A percentile compares a stretch with the other conserved stretches of the same genome.
These are phyloP conservation scores for Aspergillus taichungensis DNA, from an alignment of 495 filamentous ascomycete species.

Conservation along the genomic window DNA sequence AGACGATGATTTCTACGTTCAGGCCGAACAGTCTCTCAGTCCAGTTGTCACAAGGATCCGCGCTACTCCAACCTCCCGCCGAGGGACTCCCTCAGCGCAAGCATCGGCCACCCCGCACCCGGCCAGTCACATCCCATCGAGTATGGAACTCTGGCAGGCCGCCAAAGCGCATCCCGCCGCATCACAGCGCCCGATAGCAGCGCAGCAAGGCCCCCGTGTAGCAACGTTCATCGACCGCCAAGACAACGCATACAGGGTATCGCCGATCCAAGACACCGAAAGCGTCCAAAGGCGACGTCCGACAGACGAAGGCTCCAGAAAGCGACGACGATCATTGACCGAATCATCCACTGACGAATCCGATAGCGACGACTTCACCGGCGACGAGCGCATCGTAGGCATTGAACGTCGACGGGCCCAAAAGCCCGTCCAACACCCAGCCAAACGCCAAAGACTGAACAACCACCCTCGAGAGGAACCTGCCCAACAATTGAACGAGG, in stretches of 20 bases:
- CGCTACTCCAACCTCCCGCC: neutral
- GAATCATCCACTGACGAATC: slow-evolving; percentile 1
- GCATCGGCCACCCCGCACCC: neutral
- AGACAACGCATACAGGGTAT: slow-evolving; percentile 20
- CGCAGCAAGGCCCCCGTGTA: slow-evolving; percentile 1
- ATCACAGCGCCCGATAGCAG: neutral
- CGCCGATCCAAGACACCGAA: slow-evolving; percentile 19
- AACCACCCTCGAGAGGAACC: neutral
- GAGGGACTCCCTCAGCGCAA: neutral
- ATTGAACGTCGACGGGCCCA: slow-evolving; percentile 11
- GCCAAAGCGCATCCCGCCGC: neutral
- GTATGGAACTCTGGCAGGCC: slow-evolving; percentile 4
- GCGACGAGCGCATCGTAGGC: slow-evolving; percentile 9
- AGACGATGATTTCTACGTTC: neutral
- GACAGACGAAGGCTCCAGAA: slow-evolving; percentile 4
- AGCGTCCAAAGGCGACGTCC: slow-evolving; percentile 8
- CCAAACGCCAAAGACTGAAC: slow-evolving; percentile 7
- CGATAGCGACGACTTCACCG: slow-evolving; percentile 11
- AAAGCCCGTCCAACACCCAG: slow-evolving; percentile 14
- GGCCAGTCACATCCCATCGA: neutral
- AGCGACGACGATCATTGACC: slow-evolving; percentile 9
- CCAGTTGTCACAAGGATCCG: neutral
- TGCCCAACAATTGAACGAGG: neutral
- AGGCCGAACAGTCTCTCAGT: slow-evolving; percentile 11
- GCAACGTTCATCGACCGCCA: slow-evolving; percentile 31